These are phyloP conservation scores for Serendipita indica DNA, from an alignment of 768 basidiomycete species.

Conservation along the genomic window DNA sequence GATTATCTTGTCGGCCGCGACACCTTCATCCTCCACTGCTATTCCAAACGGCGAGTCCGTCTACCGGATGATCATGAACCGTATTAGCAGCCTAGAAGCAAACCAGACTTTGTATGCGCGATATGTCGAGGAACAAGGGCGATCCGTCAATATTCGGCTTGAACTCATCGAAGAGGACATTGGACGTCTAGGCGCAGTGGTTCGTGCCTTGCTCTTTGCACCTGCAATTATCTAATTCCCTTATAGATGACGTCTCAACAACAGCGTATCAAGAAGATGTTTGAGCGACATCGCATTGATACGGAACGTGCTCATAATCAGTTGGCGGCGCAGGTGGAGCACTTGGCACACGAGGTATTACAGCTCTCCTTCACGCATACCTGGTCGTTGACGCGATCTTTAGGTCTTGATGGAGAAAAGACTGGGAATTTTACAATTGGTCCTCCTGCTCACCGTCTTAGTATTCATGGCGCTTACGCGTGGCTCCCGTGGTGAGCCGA, in stretches of 20 bases:
- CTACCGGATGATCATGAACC: constrained; percentile 92
- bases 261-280: constrained; percentile 44
- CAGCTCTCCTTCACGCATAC: background rate
- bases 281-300: constrained; percentile 49
- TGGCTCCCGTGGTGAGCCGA: constrained; percentile 30
- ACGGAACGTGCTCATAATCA: constrained; percentile 58
- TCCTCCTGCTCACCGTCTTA: constrained; percentile 66
- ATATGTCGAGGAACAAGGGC: constrained; percentile 83
- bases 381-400: background rate
- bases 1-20: constrained; percentile 7
- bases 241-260: constrained; percentile 29
- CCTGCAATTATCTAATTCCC: background rate
- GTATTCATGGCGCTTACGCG: constrained; percentile 79
- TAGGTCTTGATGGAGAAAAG: constrained; percentile 82
- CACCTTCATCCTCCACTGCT: constrained; percentile 11
- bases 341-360: constrained; percentile 66
- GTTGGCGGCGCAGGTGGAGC: constrained; percentile 52
- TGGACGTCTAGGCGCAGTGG: constrained; percentile 59
- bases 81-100: constrained; percentile 66
- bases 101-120: constrained; percentile 73
- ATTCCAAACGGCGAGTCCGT: constrained; percentile 66
- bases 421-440: constrained; percentile 75
- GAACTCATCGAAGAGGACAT: constrained; percentile 63
- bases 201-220: constrained; percentile 20
- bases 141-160: constrained; percentile 58